phyloP scores from a whole-genome alignment of 2,329 filamentous ascomycete species.

The Pseudogymnoascus verrucosus region DNA sequence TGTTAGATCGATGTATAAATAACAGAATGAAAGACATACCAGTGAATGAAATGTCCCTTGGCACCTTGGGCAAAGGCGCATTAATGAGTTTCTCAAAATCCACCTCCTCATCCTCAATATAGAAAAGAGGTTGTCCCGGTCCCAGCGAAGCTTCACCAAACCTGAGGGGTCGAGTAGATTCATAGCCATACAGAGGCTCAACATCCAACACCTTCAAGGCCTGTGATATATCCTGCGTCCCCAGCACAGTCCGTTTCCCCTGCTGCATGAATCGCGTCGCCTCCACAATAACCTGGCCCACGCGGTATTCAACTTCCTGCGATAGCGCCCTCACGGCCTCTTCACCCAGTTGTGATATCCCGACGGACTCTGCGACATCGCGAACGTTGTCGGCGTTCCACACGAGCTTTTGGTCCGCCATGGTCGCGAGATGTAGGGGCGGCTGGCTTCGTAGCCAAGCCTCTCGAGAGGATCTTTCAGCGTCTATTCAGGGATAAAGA shows the following conservation, averaged over 20 bases:
- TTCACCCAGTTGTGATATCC: constrained; percentile 71
- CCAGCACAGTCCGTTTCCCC: constrained; percentile 74
- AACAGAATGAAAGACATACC: constrained; percentile 42
- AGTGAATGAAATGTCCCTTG: constrained; percentile 85
- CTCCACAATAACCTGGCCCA: constrained; percentile 89
- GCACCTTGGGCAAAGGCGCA: constrained; percentile 87
- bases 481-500: neutral
- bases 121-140: constrained; percentile 89
- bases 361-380: constrained; percentile 93
- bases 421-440: neutral
- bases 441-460: neutral
- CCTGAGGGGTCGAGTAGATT: constrained; percentile 77
- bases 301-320: constrained; percentile 90
- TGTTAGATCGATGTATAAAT: constrained; percentile 11
- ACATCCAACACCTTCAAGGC: constrained; percentile 82
- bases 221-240: constrained; percentile 80
- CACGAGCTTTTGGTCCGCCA: constrained; percentile 43
- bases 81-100: constrained; percentile 99
- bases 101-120: constrained; percentile 96
- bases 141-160: constrained; percentile 93
- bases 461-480: neutral
- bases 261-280: constrained; percentile 95
- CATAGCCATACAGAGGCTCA: constrained; percentile 93
- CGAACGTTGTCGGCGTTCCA: constrained; percentile 96
- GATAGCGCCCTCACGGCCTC: constrained; percentile 82